Evolutionary conservation across 345 rosid genomes (phyloP), one percentile per base, ranked within the genome.

Genomic region (Populus davidiana): DNA sequence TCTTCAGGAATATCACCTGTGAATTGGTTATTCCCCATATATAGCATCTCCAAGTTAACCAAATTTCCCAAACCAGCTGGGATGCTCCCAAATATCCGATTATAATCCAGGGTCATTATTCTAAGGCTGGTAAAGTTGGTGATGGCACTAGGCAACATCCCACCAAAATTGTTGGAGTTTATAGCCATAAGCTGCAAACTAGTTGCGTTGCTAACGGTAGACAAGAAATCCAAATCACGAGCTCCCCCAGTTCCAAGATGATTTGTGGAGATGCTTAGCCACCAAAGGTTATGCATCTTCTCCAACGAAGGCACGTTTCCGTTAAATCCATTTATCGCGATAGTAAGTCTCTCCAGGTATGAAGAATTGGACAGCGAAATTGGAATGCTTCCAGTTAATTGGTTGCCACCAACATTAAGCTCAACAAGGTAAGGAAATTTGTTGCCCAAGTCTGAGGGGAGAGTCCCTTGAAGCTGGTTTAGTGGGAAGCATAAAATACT

Each of bases 241-340:
- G 23, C 38, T 66, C 8, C 6, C 23, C 81, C 72, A 9, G 62
- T 78, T 72, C 76, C 81, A 31, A 78, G 76, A 7, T 35, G 17
- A 52, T 78, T 78, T 18, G 23, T 10, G 7, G 72, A 63, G 36
- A 78, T 64, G 18, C 80, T 78, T 18, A 78, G 38, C 72, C 72
- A 72, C 52, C 69, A 49, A 47, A 78, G 72, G 12, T 52, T 72
- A 21, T 49, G 49, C 70, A 78, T 14, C 43, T 50, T 78, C 27
- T 78, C 72, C 56, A 66, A 35, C 5, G 72, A 78, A 44, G 81
- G n/a, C n/a, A n/a, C n/a, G n/a, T n/a, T n/a, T n/a, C n/a, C n/a
- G n/a, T n/a, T 47, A 8, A 72, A 10, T 23, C 54, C 14, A 21
- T 78, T 78, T 5, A 25, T 38, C 5, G 81, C 71, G 23, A 78